Evolutionary conservation across 78 protist genomes (phyloP).

Genomic region (Creolimax fragrantissima): DNA sequence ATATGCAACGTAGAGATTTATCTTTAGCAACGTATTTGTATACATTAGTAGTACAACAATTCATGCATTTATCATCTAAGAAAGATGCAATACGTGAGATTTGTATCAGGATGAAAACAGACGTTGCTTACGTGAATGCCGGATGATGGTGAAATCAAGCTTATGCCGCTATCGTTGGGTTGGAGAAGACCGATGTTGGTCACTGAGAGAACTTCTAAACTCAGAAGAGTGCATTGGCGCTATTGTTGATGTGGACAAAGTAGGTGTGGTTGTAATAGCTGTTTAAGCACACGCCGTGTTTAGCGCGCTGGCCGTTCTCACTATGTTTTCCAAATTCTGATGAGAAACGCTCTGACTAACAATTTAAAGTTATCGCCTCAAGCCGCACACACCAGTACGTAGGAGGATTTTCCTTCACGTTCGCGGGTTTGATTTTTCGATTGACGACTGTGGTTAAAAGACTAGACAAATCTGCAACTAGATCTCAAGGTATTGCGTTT

Average conservation of each 20-base stretch:
- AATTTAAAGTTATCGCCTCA: no score
- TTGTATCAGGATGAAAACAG: not conserved
- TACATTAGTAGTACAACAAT: no score
- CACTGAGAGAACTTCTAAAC: not conserved
- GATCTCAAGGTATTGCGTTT: no score
- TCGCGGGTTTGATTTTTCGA: no score
- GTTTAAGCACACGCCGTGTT: not conserved
- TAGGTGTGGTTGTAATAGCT: not conserved
- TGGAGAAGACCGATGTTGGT: not conserved
- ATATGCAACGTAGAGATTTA: no score
- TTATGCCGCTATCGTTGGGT: not conserved
- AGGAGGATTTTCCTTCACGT: no score
- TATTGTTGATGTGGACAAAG: not conserved
- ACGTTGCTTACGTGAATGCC: not conserved
- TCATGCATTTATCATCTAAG: no score
- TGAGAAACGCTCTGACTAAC: not conserved
- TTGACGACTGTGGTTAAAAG: no score
- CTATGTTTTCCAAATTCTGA: not conserved
- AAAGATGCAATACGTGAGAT: not conserved
- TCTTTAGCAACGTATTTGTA: no score
- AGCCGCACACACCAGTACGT: no score
- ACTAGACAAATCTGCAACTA: no score
- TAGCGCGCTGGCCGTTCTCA: not conserved
- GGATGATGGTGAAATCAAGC: not conserved
- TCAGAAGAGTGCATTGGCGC: not conserved